These are phyloP conservation scores for Irineochytrium annulatum DNA, from an alignment of 192 early-diverging fungal genomes.

Conservation along the genomic window DNA sequence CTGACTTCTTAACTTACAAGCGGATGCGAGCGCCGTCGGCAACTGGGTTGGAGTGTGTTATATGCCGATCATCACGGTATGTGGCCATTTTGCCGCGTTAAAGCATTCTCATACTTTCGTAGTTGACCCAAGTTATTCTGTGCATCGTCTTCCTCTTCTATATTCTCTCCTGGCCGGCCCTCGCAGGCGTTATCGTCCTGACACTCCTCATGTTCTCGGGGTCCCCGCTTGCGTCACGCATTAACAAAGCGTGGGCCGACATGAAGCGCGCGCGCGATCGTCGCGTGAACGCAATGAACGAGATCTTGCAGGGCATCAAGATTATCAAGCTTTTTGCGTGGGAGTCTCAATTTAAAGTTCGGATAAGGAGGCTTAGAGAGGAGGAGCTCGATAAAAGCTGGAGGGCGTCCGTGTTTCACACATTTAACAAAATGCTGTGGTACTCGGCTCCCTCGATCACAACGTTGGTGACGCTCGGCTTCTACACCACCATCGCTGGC, in stretches of 20 bases:
- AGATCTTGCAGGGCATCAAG: constrained; percentile 46
- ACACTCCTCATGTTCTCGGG: constrained; percentile 30
- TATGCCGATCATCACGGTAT: neutral
- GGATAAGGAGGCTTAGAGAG: constrained; percentile 13
- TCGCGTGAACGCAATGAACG: constrained; percentile 55
- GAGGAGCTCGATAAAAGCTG: constrained; percentile 15
- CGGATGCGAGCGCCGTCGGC: constrained; percentile 23
- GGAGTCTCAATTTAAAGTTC: constrained; percentile 23
- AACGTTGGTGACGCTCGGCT: constrained; percentile 45
- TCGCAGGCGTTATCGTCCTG: constrained; percentile 63
- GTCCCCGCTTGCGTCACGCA: neutral
- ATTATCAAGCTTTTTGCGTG: constrained; percentile 35
- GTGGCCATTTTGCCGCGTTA: too few relatives aligned
- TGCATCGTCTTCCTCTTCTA: constrained; percentile 62
- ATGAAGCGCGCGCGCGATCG: constrained; percentile 53
- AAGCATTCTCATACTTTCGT: too few relatives aligned
- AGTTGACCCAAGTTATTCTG: constrained; percentile 29
- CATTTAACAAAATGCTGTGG: constrained; percentile 42
- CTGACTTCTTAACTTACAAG: neutral
- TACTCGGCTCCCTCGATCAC: constrained; percentile 46
- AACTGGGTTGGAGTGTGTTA: constrained; percentile 8
- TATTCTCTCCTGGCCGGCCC: constrained; percentile 70
- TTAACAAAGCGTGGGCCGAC: constrained; percentile 4
- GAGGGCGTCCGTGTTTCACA: neutral
- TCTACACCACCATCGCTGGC: constrained; percentile 48